These are phyloP conservation scores for Vickermania spadyakhi DNA, from an alignment of 208 protist genomes.

Conservation along the genomic window DNA sequence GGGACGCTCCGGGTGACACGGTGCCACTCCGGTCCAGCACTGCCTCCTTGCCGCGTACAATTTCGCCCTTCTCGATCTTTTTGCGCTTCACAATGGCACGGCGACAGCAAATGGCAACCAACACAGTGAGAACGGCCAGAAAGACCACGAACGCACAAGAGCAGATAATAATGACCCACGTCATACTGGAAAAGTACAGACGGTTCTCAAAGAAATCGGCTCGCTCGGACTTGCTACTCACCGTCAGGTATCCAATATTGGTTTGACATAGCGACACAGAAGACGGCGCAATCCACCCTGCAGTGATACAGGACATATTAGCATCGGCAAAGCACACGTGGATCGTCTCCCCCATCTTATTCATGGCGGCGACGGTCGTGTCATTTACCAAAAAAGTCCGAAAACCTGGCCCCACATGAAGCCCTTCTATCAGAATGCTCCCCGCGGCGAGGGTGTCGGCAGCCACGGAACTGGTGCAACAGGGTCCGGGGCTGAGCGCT, in stretches of 20 bases:
- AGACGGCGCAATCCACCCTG: background rate
- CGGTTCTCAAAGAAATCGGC: background rate
- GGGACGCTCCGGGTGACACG: background rate
- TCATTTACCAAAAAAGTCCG: conserved; percentile 1
- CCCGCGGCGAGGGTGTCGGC: background rate
- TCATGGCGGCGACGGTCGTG: background rate
- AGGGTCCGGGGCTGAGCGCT: background rate
- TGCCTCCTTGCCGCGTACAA: background rate
- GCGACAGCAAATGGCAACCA: background rate
- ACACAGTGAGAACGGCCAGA: background rate
- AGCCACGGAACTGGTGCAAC: background rate
- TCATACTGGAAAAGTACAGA: background rate
- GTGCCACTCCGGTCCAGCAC: background rate
- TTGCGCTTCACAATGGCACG: background rate
- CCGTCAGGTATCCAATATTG: background rate
- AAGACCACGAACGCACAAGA: background rate
- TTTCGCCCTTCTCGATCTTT: background rate
- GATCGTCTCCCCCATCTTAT: background rate
- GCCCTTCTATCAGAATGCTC: background rate
- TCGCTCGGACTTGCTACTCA: background rate
- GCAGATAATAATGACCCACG: background rate
- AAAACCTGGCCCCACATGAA: background rate
- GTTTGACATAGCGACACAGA: background rate
- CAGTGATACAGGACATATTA: background rate
- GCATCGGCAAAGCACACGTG: background rate